A percentile compares a stretch with the other conserved stretches of the same genome.
Conservation (phyloP, 2,329 filamentous ascomycete genomes). For the Calonectria multiphialidica region DNA sequence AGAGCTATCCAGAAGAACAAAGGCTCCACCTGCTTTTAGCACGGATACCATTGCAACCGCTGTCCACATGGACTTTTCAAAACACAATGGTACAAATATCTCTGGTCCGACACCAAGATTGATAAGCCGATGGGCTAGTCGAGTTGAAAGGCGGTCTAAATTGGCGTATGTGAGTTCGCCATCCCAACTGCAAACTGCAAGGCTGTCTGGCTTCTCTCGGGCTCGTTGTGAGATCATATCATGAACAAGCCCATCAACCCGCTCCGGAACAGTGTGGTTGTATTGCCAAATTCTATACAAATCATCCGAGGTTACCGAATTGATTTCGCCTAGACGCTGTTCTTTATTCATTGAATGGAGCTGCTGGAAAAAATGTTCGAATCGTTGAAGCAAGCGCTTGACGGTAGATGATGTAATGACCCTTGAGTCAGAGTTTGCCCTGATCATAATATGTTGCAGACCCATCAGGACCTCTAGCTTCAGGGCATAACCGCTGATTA, state of each 20-base stretch:
- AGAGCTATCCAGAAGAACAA: not conserved
- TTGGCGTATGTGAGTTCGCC: not conserved
- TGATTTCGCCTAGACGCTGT: not conserved
- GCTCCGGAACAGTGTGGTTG: not conserved
- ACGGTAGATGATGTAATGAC: not conserved
- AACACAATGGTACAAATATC: not conserved
- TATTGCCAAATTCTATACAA: not conserved
- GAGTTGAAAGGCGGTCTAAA: not conserved
- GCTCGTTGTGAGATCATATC: not conserved
- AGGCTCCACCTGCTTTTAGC: not conserved
- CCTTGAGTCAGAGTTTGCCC: not conserved
- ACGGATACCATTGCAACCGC: not conserved
- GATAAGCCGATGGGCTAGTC: not conserved
- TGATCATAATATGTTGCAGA: not conserved
- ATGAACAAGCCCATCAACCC: not conserved
- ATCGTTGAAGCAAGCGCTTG: not conserved
- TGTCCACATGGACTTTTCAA: constrained; percentile 10
- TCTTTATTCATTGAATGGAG: not conserved
- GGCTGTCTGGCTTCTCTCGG: not conserved
- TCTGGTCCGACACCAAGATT: not conserved
- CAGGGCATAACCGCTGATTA: not conserved
- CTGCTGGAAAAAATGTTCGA: not conserved
- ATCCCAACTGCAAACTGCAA: not conserved
- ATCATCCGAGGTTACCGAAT: not conserved
- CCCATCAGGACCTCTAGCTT: not conserved